A percentile compares a stretch with the other conserved stretches of the same genome.
Conservation (phyloP, 2,329 filamentous ascomycete species). For the Cyphellophora attinorum region DNA sequence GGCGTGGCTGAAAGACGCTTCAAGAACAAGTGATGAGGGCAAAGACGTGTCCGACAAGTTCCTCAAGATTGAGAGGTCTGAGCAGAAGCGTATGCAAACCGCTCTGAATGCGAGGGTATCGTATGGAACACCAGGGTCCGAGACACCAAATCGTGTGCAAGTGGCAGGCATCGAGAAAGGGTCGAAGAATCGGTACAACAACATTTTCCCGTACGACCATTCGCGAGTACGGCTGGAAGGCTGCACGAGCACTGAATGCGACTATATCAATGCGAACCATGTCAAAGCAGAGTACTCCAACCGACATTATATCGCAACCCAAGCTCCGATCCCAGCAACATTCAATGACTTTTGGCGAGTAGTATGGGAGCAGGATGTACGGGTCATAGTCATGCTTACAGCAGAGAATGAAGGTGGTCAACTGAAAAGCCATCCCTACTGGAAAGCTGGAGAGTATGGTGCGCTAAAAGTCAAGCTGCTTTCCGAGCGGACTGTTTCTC, state of each 20-base stretch:
- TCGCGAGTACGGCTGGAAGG: constrained; percentile 71
- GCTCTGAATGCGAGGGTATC: constrained; percentile 55
- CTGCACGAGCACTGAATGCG: constrained; percentile 59
- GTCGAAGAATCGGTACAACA: constrained; percentile 92
- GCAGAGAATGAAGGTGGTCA: constrained; percentile 89
- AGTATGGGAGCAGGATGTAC: constrained; percentile 91
- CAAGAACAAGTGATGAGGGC: constrained; percentile 60
- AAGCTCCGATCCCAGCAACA: constrained; percentile 84
- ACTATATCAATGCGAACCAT: constrained; percentile 93
- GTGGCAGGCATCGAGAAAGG: constrained; percentile 93
- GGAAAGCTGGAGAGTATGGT: constrained; percentile 72
- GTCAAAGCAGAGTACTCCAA: constrained; percentile 71
- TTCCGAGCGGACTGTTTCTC: constrained; percentile 71
- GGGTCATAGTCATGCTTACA: constrained; percentile 92
- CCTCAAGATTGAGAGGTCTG: constrained; percentile 69
- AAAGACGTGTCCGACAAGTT: constrained; percentile 77
- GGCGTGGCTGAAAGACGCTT: constrained; percentile 64
- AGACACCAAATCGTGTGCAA: constrained; percentile 47
- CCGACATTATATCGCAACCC: constrained; percentile 90
- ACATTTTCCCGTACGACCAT: constrained; percentile 94
- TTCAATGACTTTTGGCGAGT: constrained; percentile 98
- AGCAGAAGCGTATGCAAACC: constrained; percentile 87
- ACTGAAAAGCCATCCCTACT: constrained; percentile 91
- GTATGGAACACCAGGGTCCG: constrained; percentile 37
- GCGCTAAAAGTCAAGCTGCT: constrained; percentile 63